Conservation (phyloP, 306 rosid species). For the Dalbergia cochinchinensis region DNA sequence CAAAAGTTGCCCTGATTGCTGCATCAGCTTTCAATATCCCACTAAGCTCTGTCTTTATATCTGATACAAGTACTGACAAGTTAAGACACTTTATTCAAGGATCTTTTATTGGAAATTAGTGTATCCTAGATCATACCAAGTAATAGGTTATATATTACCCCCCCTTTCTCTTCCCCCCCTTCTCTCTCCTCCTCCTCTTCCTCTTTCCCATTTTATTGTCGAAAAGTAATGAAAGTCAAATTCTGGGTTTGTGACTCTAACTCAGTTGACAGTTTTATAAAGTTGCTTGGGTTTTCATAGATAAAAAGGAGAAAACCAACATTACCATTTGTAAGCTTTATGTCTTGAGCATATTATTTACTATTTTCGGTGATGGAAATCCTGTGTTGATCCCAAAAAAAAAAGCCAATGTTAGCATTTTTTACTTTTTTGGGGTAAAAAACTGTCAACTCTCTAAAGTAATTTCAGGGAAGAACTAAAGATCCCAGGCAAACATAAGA, state of each 20-base stretch:
- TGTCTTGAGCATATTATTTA: no score
- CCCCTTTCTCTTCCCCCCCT: no score
- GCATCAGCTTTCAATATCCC: conserved; percentile 94
- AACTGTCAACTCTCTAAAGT: neutral
- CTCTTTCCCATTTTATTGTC: no score
- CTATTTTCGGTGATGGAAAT: no score
- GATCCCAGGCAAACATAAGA: conserved; percentile 16
- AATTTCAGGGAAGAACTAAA: conserved; percentile 4
- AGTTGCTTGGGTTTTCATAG: conserved; percentile 16
- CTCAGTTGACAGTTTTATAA: conserved; percentile 19
- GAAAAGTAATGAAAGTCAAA: neutral
- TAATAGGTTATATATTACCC: conserved; percentile 12
- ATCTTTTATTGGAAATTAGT: conserved; percentile 28
- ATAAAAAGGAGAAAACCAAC: neutral
- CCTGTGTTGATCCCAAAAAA: no score
- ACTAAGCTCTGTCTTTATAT: conserved; percentile 88
- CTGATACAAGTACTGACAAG: conserved; percentile 98
- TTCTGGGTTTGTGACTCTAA: conserved; percentile 14
- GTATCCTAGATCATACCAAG: neutral
- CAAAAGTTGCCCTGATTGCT: conserved; percentile 95
- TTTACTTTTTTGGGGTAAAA: neutral
- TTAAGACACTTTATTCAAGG: conserved; percentile 49
- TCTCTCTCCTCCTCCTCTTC: neutral
- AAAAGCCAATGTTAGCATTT: neutral
- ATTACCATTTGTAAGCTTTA: no score